phyloP scores from a whole-genome alignment of 2,329 filamentous ascomycete species.

The Elsinoe arachidis region DNA sequence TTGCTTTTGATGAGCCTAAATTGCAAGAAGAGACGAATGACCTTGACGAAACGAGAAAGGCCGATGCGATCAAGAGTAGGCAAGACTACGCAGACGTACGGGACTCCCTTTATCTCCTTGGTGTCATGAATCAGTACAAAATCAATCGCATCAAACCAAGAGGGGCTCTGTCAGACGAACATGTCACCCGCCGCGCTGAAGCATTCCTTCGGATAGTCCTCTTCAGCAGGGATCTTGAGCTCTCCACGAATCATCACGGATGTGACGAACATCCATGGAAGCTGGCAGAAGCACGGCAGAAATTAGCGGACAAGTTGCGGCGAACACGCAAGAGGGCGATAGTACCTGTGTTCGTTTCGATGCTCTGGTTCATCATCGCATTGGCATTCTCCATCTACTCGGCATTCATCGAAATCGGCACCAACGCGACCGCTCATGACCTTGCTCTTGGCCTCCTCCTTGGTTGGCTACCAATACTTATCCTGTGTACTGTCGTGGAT shows the following conservation, averaged over 20 bases:
- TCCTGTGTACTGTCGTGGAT: slow-evolving; percentile 38
- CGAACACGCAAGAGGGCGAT: slow-evolving; percentile 34
- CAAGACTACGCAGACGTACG: slow-evolving; percentile 32
- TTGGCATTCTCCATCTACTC: slow-evolving; percentile 31
- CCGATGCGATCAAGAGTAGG: not conserved
- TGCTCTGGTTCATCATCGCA: slow-evolving; percentile 36
- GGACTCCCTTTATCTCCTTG: slow-evolving; percentile 38
- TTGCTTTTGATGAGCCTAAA: not conserved
- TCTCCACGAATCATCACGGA: not conserved
- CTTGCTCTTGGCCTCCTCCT: slow-evolving; percentile 37
- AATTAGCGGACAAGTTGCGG: slow-evolving; percentile 33
- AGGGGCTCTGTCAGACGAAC: not conserved
- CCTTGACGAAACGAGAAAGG: not conserved
- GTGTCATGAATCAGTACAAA: slow-evolving; percentile 39
- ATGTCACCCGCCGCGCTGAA: slow-evolving; percentile 28
- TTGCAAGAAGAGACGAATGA: not conserved
- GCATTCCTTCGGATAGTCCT: slow-evolving; percentile 33
- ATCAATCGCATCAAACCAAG: slow-evolving; percentile 25
- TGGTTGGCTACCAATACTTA: slow-evolving; percentile 39
- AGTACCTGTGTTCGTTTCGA: slow-evolving; percentile 35
- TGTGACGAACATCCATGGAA: not conserved
- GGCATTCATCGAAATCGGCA: slow-evolving; percentile 30
- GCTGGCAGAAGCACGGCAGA: slow-evolving; percentile 28
- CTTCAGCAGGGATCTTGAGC: slow-evolving; percentile 31
- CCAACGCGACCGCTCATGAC: slow-evolving; percentile 36